Evolutionary conservation across 441 rosid genomes (phyloP), one percentile per base, ranked within the genome.

Genomic region (Rhodomyrtus psidioides): DNA sequence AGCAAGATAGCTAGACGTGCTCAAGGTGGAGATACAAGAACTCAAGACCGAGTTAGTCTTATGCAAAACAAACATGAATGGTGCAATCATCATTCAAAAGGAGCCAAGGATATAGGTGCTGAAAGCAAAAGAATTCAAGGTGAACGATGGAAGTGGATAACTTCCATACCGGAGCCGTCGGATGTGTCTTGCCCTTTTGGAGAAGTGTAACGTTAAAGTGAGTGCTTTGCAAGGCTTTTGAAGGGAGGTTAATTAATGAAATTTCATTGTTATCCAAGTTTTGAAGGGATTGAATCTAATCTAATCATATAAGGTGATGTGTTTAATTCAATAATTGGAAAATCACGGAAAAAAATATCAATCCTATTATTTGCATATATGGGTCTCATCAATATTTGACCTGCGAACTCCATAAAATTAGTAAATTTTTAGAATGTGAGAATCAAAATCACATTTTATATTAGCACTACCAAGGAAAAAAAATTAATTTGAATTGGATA

Each of bases 281-380:
- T 13, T 6, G 10, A 24, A 16, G 44, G 44, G 24, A 30, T 16
- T 17, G 4, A 7, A 30, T 62, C 3, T 54, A 54, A 54, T 17
- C 10, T 7, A 46, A 42, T 53, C 24, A 10, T 65, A 21, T 70
- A 34, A 34, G 15, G 49, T 21, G 10, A 70, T 12, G 6, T 39
- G 15, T 0, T 39, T 10, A 21, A 9, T 19, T 8, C 16, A 2
- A 70, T 26, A 26, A 26, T 21, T 5, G 42, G 21, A 39, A 39
- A 39, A 12, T 39, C 27, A 1, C 7, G 56, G 16, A 65, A 0
- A 65, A 65, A 65, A 9, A 19, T 0, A 0, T 34, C 46, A 9
- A 5, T 0, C 26, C 76, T 5, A 4, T 34, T 34, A 34, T 34
- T 34, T 34, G 34, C 44, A 21, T 65, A 34, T 0, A 30, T 6